Percentiles rank a stretch among this genome's conserved stretches.
These are phyloP conservation scores for Elongisporangium prolatum DNA, from an alignment of 352 stramenopile species.

Conservation along the genomic window DNA sequence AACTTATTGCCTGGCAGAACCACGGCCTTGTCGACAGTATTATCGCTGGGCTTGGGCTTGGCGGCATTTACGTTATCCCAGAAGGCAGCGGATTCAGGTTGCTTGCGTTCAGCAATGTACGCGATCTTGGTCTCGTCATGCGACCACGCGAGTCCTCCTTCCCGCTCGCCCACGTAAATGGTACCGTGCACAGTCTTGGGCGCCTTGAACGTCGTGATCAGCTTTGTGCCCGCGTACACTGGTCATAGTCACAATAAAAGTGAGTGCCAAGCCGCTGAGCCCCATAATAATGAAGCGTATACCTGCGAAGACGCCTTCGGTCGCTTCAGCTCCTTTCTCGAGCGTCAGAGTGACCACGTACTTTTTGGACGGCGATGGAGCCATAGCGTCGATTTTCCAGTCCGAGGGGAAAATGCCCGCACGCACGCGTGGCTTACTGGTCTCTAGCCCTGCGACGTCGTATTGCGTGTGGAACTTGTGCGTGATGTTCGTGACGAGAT, in stretches of 20 bases:
- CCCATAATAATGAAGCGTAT: constrained; percentile 1
- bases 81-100: constrained; percentile 34
- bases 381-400: constrained; percentile 40
- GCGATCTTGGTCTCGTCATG: constrained; percentile 65
- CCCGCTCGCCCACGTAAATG: constrained; percentile 66
- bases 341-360: constrained; percentile 58
- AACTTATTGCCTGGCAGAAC: constrained; percentile 45
- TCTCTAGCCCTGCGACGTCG: constrained; percentile 25
- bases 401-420: constrained; percentile 26
- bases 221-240: constrained; percentile 37
- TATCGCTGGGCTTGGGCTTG: constrained; percentile 18
- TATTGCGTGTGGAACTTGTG: constrained; percentile 55
- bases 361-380: constrained; percentile 44
- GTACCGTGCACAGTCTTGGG: constrained; percentile 60
- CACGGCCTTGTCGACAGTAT: constrained; percentile 7
- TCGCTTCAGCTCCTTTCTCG: constrained; percentile 26
- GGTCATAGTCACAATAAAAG: neutral
- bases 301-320: constrained; percentile 48
- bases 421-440: constrained; percentile 18
- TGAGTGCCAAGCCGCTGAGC: neutral
- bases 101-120: constrained; percentile 76
- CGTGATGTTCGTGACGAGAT: constrained; percentile 48
- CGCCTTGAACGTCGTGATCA: constrained; percentile 52
- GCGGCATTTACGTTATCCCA: constrained; percentile 53
- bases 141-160: constrained; percentile 72